Conservation (phyloP, 768 basidiomycete genomes). For the Floccularia luteovirens region DNA sequence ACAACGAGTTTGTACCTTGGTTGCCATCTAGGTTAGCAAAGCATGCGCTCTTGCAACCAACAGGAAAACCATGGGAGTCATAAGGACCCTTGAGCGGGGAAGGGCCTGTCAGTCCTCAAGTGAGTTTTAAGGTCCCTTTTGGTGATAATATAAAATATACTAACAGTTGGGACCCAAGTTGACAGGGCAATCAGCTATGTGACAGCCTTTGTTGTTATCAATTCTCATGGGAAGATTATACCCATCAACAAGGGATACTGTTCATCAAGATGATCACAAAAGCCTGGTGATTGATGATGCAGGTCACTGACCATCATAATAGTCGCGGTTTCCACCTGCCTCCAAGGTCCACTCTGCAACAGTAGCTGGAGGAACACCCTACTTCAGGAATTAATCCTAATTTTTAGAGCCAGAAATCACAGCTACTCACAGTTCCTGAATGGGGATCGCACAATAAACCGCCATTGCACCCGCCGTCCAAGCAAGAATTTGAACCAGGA, state of each 20-base stretch:
- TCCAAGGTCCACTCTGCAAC: slow-evolving; percentile 64
- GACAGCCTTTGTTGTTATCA: no score
- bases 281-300: background rate
- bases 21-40: slow-evolving; percentile 33
- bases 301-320: slow-evolving; percentile 46
- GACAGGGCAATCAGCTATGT: no score
- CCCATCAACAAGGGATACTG: no score
- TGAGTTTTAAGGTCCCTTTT: background rate
- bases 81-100: slow-evolving; percentile 41
- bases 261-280: slow-evolving; percentile 46
- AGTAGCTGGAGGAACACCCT: slow-evolving; percentile 62
- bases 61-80: slow-evolving; percentile 42
- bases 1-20: slow-evolving; percentile 17
- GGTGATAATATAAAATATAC: slow-evolving; percentile 5
- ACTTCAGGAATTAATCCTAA: slow-evolving; percentile 1
- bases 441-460: slow-evolving; percentile 46
- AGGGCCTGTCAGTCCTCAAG: slow-evolving; percentile 30
- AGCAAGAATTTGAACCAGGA: slow-evolving; percentile 51
- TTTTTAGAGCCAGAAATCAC: background rate
- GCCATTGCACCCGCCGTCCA: slow-evolving; percentile 64
- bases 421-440: slow-evolving; percentile 36
- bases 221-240: slow-evolving; percentile 57
- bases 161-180: slow-evolving; percentile 49
- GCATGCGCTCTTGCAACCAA: slow-evolving; percentile 61
- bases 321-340: slow-evolving; percentile 35